phyloP scores from a whole-genome alignment of 257 asterid genomes.

The Mitragyna speciosa region DNA sequence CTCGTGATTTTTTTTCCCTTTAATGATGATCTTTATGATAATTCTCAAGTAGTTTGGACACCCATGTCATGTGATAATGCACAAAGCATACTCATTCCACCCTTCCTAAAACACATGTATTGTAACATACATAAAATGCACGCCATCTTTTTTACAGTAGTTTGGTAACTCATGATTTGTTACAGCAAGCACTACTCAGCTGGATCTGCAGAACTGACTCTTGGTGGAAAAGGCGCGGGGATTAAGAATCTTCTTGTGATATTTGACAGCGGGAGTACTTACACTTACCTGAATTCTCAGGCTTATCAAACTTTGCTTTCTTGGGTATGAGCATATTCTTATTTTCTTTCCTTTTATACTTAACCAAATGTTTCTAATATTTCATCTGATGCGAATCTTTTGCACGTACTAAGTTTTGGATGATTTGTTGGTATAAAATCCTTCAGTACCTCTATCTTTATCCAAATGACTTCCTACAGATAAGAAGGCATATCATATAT shows the following conservation, averaged over 20 bases:
- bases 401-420: neutral
- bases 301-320: constrained; percentile 63
- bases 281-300: constrained; percentile 71
- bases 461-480: neutral
- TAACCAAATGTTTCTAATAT: no score
- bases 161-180: constrained; percentile 25
- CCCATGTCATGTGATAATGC: no score
- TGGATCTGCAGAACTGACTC: constrained; percentile 69
- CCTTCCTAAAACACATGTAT: neutral
- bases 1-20: constrained; percentile 56
- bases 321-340: constrained; percentile 37
- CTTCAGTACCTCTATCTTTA: neutral
- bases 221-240: constrained; percentile 79
- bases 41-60: constrained; percentile 75
- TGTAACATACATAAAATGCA: no score
- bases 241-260: constrained; percentile 63
- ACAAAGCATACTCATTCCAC: constrained; percentile 34
- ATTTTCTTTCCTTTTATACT: neutral
- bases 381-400: no score
- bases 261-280: constrained; percentile 97
- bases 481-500: no score
- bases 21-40: constrained; percentile 75
- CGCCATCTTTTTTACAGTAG: neutral
- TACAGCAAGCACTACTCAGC: constrained; percentile 83
- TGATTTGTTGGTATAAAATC: neutral